Evolutionary conservation across 2,329 filamentous ascomycete genomes (phyloP).

Genomic region (Colletotrichum spinosum): DNA sequence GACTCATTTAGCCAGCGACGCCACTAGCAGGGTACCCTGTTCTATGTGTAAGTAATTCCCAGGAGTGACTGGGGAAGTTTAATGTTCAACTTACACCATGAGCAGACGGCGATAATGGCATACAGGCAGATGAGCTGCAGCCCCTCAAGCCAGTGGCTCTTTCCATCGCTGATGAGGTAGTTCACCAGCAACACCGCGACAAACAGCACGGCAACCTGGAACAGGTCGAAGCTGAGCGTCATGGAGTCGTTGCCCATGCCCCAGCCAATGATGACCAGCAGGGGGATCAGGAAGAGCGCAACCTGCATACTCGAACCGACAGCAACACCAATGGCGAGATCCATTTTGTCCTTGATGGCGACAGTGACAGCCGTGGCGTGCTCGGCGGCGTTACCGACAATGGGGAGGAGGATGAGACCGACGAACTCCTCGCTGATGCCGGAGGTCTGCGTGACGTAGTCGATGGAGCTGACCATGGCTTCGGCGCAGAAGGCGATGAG

Average conservation of each 20-base stretch:
- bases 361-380: constrained; percentile 85
- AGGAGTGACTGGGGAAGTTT: rapidly evolving
- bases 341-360: constrained; percentile 87
- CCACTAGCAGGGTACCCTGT: constrained; percentile 30
- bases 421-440: constrained; percentile 79
- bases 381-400: constrained; percentile 86
- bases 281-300: constrained; percentile 80
- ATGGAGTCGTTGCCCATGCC: constrained; percentile 77
- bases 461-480: constrained; percentile 81
- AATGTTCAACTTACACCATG: constrained; percentile 65
- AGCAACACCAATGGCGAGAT: constrained; percentile 83
- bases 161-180: constrained; percentile 85
- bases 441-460: constrained; percentile 70
- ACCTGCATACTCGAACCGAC: constrained; percentile 87
- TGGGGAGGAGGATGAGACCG: constrained; percentile 82
- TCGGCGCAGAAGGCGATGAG: constrained; percentile 86
- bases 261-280: constrained; percentile 84
- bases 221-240: constrained; percentile 87
- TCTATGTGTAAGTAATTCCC: background rate
- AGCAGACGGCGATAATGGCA: constrained; percentile 78
- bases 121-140: constrained; percentile 82
- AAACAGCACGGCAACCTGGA: constrained; percentile 88
- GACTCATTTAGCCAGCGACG: constrained; percentile 27
- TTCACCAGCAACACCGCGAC: constrained; percentile 87
- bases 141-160: constrained; percentile 86